These are phyloP conservation scores for Lactarius akahatsu DNA, from an alignment of 768 basidiomycete genomes.

Conservation along the genomic window DNA sequence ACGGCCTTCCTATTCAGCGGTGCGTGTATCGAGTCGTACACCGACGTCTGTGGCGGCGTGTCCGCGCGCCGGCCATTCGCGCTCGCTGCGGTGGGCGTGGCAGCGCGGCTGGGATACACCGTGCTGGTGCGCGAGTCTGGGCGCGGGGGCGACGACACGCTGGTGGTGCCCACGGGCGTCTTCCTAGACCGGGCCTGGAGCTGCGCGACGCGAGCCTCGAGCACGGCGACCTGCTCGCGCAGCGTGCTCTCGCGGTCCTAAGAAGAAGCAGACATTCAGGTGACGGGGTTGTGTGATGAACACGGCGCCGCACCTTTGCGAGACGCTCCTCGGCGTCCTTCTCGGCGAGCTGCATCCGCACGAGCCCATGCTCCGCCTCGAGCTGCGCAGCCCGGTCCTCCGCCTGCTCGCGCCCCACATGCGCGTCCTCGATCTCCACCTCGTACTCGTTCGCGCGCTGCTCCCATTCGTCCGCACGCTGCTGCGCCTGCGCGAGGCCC, in stretches of 20 bases:
- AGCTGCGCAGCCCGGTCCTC: too few species aligned
- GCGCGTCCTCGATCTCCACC: slow-evolving; percentile 30
- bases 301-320: slow-evolving; percentile 48
- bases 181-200: slow-evolving; percentile 50
- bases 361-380: slow-evolving; percentile 40
- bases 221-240: slow-evolving; percentile 59
- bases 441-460: slow-evolving; percentile 67
- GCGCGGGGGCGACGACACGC: slow-evolving; percentile 44
- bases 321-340: slow-evolving; percentile 68
- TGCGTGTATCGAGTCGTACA: slow-evolving; percentile 63
- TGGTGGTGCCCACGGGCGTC: slow-evolving; percentile 29
- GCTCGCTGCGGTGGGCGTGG: slow-evolving; percentile 48
- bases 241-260: slow-evolving; percentile 67
- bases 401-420: slow-evolving; percentile 36
- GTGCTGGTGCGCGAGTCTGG: slow-evolving; percentile 78
- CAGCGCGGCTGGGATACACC: slow-evolving; percentile 51
- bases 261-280: too few species aligned
- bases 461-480: slow-evolving; percentile 82
- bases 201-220: slow-evolving; percentile 59
- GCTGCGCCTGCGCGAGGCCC: slow-evolving; percentile 68
- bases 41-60: slow-evolving; percentile 17
- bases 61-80: slow-evolving; percentile 41
- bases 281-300: too few species aligned
- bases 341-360: slow-evolving; percentile 73
- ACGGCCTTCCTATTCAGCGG: slow-evolving; percentile 27